A percentile compares a stretch with the other conserved stretches of the same genome.
phyloP scores from a whole-genome alignment of 163 green algal species.

The Chloromonas sp. region DNA sequence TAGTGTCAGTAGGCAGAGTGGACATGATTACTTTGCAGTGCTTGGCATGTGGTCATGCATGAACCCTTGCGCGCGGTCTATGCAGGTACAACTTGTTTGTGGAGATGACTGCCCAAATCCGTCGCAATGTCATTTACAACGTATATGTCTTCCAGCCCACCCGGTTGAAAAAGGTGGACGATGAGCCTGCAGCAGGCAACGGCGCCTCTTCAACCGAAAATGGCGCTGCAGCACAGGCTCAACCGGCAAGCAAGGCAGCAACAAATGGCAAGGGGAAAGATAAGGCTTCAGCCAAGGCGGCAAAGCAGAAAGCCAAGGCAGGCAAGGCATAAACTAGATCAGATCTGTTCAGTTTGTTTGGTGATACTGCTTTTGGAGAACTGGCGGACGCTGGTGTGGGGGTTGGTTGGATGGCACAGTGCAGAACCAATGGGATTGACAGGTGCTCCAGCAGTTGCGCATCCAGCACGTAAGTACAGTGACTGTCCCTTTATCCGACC shows the following conservation, averaged over 20 bases:
- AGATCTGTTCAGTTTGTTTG: no score
- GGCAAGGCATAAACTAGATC: neutral
- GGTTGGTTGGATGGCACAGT: no score
- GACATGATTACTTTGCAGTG: no score
- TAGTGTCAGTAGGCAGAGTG: no score
- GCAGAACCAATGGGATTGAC: no score
- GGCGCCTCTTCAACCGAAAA: no score
- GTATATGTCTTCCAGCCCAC: constrained; percentile 75
- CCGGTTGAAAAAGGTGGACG: neutral
- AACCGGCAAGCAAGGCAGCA: neutral
- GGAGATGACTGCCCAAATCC: constrained; percentile 90
- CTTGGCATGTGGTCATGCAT: no score
- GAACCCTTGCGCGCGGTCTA: neutral
- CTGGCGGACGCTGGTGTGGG: no score
- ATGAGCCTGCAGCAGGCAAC: neutral
- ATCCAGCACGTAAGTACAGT: no score
- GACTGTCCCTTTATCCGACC: no score
- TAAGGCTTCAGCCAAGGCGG: neutral
- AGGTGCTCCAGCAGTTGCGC: no score
- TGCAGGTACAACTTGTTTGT: constrained; percentile 89
- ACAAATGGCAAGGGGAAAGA: neutral
- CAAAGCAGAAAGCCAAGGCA: constrained; percentile 3
- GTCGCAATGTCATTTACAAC: constrained; percentile 97
- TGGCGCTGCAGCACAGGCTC: neutral
- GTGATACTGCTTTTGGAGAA: no score